Conservation (phyloP, 129 eudicot genomes). For the Escallonia rubra region DNA sequence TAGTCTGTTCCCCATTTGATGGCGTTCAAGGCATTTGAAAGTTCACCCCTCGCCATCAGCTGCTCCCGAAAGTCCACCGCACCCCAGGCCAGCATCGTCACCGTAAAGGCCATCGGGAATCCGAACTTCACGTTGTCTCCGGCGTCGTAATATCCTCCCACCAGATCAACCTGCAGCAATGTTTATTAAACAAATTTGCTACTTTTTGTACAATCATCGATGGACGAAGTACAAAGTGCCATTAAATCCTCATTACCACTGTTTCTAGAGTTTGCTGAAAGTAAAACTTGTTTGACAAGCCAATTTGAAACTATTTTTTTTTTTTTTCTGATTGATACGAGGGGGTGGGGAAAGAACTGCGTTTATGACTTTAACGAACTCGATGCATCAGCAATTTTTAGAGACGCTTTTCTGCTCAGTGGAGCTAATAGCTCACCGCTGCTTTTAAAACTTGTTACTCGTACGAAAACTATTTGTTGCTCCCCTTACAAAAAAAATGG, state of each 20-base stretch:
- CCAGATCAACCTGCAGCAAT: slow-evolving; percentile 60
- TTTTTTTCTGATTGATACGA: no score
- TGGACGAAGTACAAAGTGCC: background rate
- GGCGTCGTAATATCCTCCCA: slow-evolving; percentile 91
- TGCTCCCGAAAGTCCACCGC: slow-evolving; percentile 43
- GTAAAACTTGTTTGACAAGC: background rate
- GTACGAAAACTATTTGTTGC: no score
- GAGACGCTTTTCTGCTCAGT: no score
- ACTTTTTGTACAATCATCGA: slow-evolving; percentile 8
- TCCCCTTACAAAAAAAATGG: no score
- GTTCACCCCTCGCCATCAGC: slow-evolving; percentile 44
- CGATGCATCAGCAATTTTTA: no score
- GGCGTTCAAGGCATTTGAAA: slow-evolving; percentile 51
- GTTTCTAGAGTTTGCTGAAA: background rate
- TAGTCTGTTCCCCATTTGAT: slow-evolving; percentile 91
- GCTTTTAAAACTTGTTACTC: no score
- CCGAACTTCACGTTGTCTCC: slow-evolving; percentile 89
- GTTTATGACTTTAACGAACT: no score
- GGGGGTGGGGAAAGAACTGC: no score
- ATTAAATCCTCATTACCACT: background rate
- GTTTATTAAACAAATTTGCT: slow-evolving; percentile 1
- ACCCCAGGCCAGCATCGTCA: slow-evolving; percentile 87
- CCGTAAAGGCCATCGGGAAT: slow-evolving; percentile 82
- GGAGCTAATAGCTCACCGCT: no score
- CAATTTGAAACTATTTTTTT: background rate